Evolutionary conservation across 1,284 basidiomycete species (phyloP).

Genomic region (Cutaneotrichosporon cutaneum): DNA sequence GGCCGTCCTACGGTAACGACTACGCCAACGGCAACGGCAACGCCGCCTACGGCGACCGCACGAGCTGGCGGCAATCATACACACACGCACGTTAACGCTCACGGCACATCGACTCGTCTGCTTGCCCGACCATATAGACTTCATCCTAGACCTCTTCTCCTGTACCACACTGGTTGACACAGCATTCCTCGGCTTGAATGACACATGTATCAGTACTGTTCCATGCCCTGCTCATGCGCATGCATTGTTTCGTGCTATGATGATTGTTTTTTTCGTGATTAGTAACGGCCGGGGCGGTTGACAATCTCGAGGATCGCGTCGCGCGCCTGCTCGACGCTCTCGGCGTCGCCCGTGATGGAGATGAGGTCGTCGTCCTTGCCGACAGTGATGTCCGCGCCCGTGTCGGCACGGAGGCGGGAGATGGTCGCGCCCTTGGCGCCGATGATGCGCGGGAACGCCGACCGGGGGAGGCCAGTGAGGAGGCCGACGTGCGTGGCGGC

Average conservation of each 20-base stretch:
- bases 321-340: slow-evolving; percentile 70
- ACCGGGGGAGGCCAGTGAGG: slow-evolving; percentile 53
- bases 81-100: not conserved
- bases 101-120: not conserved
- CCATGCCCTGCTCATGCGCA: not conserved
- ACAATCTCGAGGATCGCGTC: slow-evolving; percentile 74
- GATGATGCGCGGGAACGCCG: slow-evolving; percentile 70
- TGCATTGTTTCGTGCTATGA: not conserved
- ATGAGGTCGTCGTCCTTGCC: slow-evolving; percentile 77
- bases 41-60: no score
- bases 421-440: slow-evolving; percentile 73
- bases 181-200: not conserved
- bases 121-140: not conserved
- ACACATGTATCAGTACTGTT: not conserved
- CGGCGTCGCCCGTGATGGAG: slow-evolving; percentile 70
- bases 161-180: slow-evolving; percentile 3
- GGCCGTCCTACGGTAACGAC: not conserved
- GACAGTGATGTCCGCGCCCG: slow-evolving; percentile 83
- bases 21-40: not conserved
- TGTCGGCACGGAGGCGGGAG: slow-evolving; percentile 75
- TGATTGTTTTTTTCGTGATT: not conserved
- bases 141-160: not conserved
- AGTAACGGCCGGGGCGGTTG: slow-evolving; percentile 25
- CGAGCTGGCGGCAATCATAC: not conserved
- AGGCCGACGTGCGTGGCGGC: slow-evolving; percentile 54